A percentile compares a stretch with the other conserved stretches of the same genome.
Evolutionary conservation across 805 yeast genomes (phyloP).

Genomic region (Ogataea salicorniae): DNA sequence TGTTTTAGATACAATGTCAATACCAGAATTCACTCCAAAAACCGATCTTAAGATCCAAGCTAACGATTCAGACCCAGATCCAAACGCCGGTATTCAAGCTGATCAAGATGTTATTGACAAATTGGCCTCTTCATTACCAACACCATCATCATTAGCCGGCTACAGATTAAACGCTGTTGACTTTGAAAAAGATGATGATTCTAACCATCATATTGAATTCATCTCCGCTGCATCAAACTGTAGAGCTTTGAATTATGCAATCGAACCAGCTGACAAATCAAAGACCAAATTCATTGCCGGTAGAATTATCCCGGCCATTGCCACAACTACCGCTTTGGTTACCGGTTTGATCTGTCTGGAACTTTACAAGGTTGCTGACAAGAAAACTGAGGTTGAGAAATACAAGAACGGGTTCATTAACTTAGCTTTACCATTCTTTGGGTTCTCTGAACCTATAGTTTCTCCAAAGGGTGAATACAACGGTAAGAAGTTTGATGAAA

Average conservation of each 20-base stretch:
- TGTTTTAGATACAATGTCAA: constrained; percentile 44
- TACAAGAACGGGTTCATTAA: constrained; percentile 91
- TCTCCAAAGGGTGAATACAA: constrained; percentile 82
- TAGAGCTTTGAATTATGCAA: constrained; percentile 87
- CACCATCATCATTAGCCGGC: constrained; percentile 84
- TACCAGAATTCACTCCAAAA: constrained; percentile 70
- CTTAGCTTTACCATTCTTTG: constrained; percentile 91
- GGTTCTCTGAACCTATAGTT: constrained; percentile 92
- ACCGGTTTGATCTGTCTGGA: constrained; percentile 93
- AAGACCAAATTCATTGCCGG: constrained; percentile 98
- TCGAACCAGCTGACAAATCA: constrained; percentile 81
- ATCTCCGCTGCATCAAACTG: constrained; percentile 94
- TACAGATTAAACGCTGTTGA: constrained; percentile 85
- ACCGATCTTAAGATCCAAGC: constrained; percentile 77
- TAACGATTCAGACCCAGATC: constrained; percentile 83
- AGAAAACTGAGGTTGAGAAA: constrained; percentile 68
- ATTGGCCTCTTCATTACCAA: constrained; percentile 77
- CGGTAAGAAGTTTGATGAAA: constrained; percentile 70
- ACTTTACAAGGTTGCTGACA: constrained; percentile 81
- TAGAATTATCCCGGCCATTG: constrained; percentile 96
- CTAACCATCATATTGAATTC: constrained; percentile 94
- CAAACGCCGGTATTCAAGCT: constrained; percentile 48
- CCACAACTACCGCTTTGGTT: constrained; percentile 97
- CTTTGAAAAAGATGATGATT: constrained; percentile 96
- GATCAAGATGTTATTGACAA: constrained; percentile 63